phyloP scores from a whole-genome alignment of 495 filamentous ascomycete genomes.

The Aspergillus funiculosus region DNA sequence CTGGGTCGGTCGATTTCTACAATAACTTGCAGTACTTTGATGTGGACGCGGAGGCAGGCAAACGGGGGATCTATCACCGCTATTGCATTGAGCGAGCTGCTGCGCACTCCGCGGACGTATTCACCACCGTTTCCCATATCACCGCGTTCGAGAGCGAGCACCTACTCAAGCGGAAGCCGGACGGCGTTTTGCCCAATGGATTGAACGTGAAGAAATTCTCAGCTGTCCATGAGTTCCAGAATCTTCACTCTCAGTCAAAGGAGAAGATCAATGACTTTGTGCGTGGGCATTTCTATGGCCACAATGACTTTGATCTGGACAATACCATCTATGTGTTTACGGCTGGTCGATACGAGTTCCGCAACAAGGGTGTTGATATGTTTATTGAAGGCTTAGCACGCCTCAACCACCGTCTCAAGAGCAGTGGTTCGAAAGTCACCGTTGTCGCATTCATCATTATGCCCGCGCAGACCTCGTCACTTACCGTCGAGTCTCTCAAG shows the following conservation, averaged over 20 bases:
- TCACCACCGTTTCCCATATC: conserved; percentile 97
- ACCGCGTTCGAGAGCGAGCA: conserved; percentile 98
- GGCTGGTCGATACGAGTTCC: conserved; percentile 90
- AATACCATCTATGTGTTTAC: conserved; percentile 99
- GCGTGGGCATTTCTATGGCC: conserved; percentile 95
- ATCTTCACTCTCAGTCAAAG: conserved; percentile 91
- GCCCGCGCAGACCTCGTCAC: conserved; percentile 93
- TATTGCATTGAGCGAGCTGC: conserved; percentile 97
- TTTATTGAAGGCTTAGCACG: conserved; percentile 95
- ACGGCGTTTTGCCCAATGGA: conserved; percentile 92
- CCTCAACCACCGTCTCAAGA: conserved; percentile 88
- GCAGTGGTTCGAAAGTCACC: conserved; percentile 78
- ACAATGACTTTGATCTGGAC: conserved; percentile 93
- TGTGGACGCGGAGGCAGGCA: conserved; percentile 92
- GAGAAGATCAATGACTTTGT: conserved; percentile 98
- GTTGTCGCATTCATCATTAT: conserved; percentile 99
- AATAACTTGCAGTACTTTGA: conserved; percentile 98
- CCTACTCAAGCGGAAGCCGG: conserved; percentile 93
- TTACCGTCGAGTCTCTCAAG: conserved; percentile 93
- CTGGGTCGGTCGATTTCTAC: conserved; percentile 97
- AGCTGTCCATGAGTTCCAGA: conserved; percentile 98
- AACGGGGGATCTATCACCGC: conserved; percentile 96
- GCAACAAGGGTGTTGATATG: conserved; percentile 99
- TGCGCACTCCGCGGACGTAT: conserved; percentile 87
- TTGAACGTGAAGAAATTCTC: conserved; percentile 99